Evolutionary conservation across 257 asterid genomes (phyloP).

Genomic region (Primulina eburnea): DNA sequence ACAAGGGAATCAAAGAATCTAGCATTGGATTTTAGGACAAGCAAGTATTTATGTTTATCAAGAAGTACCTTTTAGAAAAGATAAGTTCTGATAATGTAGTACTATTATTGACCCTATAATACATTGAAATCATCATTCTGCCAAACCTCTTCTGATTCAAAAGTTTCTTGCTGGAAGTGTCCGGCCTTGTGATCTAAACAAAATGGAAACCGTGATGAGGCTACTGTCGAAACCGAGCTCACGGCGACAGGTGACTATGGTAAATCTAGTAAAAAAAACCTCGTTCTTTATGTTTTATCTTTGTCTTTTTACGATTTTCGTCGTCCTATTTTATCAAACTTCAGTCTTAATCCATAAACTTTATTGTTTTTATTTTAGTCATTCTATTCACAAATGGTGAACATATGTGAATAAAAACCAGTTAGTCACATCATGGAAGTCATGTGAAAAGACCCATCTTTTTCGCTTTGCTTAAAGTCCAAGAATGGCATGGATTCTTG

Average conservation of each 20-base stretch:
- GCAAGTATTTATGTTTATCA: conserved; percentile 45
- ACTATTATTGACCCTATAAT: conserved; percentile 24
- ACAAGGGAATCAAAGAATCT: conserved; percentile 88
- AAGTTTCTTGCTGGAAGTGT: conserved; percentile 20
- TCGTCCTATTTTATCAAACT: too few relatives aligned
- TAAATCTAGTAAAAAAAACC: too few relatives aligned
- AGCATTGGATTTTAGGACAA: conserved; percentile 74
- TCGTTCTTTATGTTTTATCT: too few relatives aligned
- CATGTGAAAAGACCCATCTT: conserved; percentile 17
- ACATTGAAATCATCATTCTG: conserved; percentile 17
- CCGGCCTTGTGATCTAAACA: conserved; percentile 24
- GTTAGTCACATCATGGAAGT: conserved; percentile 19
- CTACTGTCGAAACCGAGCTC: too few relatives aligned
- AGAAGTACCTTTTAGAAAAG: conserved; percentile 36
- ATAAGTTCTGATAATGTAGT: conserved; percentile 29
- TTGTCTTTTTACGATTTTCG: too few relatives aligned
- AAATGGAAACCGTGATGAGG: conserved; percentile 9
- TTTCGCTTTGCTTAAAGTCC: conserved; percentile 42
- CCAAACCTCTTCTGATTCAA: conserved; percentile 11
- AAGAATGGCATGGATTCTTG: conserved; percentile 44
- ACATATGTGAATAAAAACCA: neutral
- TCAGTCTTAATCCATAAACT: too few relatives aligned
- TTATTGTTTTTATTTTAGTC: too few relatives aligned
- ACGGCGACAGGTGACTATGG: too few relatives aligned
- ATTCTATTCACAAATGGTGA: neutral